phyloP scores from a whole-genome alignment of 2,329 filamentous ascomycete genomes.

The Juglanconis oblonga region DNA sequence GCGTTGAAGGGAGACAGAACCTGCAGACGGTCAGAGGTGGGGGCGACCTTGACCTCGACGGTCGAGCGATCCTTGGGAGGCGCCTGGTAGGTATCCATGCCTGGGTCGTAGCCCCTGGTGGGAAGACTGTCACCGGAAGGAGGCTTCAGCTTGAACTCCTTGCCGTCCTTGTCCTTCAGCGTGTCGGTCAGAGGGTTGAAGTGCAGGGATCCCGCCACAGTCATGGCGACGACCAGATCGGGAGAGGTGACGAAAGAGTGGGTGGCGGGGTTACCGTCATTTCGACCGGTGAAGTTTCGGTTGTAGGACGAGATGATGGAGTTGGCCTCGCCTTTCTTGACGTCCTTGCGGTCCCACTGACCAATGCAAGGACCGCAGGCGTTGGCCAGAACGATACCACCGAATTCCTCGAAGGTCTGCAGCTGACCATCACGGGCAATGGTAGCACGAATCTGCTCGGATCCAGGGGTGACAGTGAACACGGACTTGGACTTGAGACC shows the following conservation, averaged over 20 bases:
- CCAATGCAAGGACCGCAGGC: conserved; percentile 91
- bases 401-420: conserved; percentile 93
- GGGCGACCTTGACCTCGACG: conserved; percentile 79
- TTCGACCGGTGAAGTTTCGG: conserved; percentile 98
- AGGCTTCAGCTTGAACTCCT: conserved; percentile 83
- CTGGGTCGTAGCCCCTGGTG: conserved; percentile 76
- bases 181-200: conserved; percentile 96
- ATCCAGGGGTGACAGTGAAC: conserved; percentile 95
- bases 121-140: conserved; percentile 83
- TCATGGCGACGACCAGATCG: conserved; percentile 41
- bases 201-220: conserved; percentile 46
- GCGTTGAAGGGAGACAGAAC: conserved; percentile 79
- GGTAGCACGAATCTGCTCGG: conserved; percentile 93
- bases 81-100: conserved; percentile 92
- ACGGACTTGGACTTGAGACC: conserved; percentile 90
- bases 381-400: conserved; percentile 91
- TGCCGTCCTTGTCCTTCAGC: conserved; percentile 92
- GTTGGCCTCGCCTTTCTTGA: conserved; percentile 94
- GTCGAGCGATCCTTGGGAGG: conserved; percentile 74
- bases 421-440: conserved; percentile 89
- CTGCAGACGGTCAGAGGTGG: conserved; percentile 90
- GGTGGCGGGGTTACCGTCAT: conserved; percentile 54
- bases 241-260: conserved; percentile 48
- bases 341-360: conserved; percentile 91
- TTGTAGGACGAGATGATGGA: conserved; percentile 99